Percentiles rank a stretch among this genome's conserved stretches.
Evolutionary conservation across 1,284 basidiomycete genomes (phyloP).

Genomic region (Rhodotorula sp.): DNA sequence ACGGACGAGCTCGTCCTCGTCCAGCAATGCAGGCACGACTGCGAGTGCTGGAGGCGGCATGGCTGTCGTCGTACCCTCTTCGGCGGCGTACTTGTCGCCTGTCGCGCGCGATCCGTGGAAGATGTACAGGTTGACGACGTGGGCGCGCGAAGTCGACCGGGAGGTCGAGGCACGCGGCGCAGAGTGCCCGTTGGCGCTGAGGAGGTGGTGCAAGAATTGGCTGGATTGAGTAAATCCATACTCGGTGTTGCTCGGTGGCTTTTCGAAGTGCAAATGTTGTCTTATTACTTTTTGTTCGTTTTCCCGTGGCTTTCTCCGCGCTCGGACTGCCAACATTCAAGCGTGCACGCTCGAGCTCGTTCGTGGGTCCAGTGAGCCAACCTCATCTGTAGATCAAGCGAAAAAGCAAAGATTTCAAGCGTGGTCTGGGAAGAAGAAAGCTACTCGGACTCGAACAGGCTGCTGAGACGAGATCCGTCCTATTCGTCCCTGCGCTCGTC

Average conservation of each 20-base stretch:
- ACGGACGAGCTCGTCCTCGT: slow-evolving; percentile 20
- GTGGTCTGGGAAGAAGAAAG: too few relatives aligned
- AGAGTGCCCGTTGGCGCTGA: slow-evolving; percentile 32
- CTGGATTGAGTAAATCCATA: slow-evolving; percentile 2
- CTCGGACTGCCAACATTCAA: neutral
- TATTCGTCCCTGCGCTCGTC: slow-evolving; percentile 2
- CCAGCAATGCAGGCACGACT: slow-evolving; percentile 3
- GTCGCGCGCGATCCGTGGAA: slow-evolving; percentile 35
- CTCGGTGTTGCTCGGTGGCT: neutral
- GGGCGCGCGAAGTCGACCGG: slow-evolving; percentile 39
- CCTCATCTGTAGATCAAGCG: too few relatives aligned
- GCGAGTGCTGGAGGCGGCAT: slow-evolving; percentile 11
- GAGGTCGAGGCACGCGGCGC: slow-evolving; percentile 38
- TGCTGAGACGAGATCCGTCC: neutral
- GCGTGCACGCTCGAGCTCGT: too few relatives aligned
- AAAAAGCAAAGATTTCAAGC: too few relatives aligned
- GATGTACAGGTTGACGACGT: slow-evolving; percentile 39
- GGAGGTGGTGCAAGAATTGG: slow-evolving; percentile 42
- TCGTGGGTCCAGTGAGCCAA: too few relatives aligned
- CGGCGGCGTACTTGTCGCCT: slow-evolving; percentile 10
- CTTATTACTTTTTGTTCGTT: neutral
- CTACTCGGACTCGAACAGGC: neutral
- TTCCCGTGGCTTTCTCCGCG: neutral
- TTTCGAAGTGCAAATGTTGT: neutral
- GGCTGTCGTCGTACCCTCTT: slow-evolving; percentile 5